Evolutionary conservation across 176 grass and related monocot genomes (phyloP).

Genomic region (Oryza punctata): DNA sequence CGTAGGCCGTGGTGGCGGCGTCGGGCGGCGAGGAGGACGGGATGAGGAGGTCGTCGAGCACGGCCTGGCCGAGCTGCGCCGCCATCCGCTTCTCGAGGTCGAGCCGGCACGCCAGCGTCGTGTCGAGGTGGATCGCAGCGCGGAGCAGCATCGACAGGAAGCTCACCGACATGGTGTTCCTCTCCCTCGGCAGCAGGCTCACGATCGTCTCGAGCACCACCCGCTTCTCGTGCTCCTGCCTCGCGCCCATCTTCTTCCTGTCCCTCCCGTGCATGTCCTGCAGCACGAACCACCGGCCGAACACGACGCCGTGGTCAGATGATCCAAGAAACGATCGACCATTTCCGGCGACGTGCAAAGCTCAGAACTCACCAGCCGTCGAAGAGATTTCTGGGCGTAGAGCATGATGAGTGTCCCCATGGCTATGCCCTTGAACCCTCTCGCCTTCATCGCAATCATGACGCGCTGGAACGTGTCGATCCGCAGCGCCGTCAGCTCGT

Average conservation of each 20-base stretch:
- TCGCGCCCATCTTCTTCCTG: slow-evolving; percentile 59
- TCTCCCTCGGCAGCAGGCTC: slow-evolving; percentile 74
- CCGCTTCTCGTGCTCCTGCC: slow-evolving; percentile 84
- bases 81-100: slow-evolving; percentile 85
- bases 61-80: slow-evolving; percentile 70
- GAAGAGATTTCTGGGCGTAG: slow-evolving; percentile 87
- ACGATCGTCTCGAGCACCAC: slow-evolving; percentile 82
- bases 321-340: neutral
- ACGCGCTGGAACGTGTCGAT: slow-evolving; percentile 86
- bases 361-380: slow-evolving; percentile 63
- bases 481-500: slow-evolving; percentile 69
- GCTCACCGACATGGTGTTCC: slow-evolving; percentile 78
- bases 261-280: slow-evolving; percentile 74
- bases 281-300: neutral
- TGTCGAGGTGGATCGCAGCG: slow-evolving; percentile 72
- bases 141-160: slow-evolving; percentile 90
- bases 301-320: neutral
- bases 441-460: slow-evolving; percentile 76
- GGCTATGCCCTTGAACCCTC: slow-evolving; percentile 74
- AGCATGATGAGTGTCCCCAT: slow-evolving; percentile 86
- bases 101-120: slow-evolving; percentile 80
- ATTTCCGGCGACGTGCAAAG: neutral
- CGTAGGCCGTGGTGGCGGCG: slow-evolving; percentile 43
- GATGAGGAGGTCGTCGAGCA: slow-evolving; percentile 85
- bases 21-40: slow-evolving; percentile 48